Evolutionary conservation across 208 protist genomes (phyloP).

Genomic region (Zelonia costaricensis): DNA sequence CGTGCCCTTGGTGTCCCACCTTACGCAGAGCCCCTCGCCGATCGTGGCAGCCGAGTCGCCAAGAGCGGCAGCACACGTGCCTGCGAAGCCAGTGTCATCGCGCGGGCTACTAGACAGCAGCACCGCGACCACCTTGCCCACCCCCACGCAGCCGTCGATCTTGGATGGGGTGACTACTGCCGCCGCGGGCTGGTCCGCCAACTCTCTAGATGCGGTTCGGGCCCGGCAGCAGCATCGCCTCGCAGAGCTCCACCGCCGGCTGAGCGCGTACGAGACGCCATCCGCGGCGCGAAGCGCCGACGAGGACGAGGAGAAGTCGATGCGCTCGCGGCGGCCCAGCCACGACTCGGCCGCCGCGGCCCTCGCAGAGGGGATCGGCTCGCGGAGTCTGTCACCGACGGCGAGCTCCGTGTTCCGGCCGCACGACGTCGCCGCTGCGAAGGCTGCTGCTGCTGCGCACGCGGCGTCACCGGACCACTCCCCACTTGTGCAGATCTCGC

Average conservation of each 20-base stretch:
- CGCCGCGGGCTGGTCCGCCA: neutral
- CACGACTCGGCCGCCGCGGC: too few relatives aligned
- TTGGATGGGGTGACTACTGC: too few relatives aligned
- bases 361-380: too few relatives aligned
- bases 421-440: too few relatives aligned
- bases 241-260: conserved; percentile 15
- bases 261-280: conserved; percentile 12
- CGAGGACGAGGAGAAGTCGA: too few relatives aligned
- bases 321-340: too few relatives aligned
- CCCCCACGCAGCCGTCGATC: too few relatives aligned
- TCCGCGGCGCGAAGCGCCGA: too few relatives aligned
- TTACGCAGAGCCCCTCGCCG: neutral
- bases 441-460: too few relatives aligned
- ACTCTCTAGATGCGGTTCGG: neutral
- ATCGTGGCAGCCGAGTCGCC: neutral
- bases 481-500: conserved; percentile 25
- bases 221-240: conserved; percentile 22
- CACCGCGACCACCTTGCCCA: too few relatives aligned
- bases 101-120: neutral
- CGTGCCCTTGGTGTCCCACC: neutral
- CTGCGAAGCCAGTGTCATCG: neutral
- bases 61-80: too few relatives aligned
- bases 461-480: conserved; percentile 7
- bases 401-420: conserved; percentile 5
- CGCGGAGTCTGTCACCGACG: too few relatives aligned